Percentiles rank a stretch among this genome's conserved stretches.
These are phyloP conservation scores for Wickerhamomyces mucosus DNA, from an alignment of 805 yeast genomes.

Conservation along the genomic window DNA sequence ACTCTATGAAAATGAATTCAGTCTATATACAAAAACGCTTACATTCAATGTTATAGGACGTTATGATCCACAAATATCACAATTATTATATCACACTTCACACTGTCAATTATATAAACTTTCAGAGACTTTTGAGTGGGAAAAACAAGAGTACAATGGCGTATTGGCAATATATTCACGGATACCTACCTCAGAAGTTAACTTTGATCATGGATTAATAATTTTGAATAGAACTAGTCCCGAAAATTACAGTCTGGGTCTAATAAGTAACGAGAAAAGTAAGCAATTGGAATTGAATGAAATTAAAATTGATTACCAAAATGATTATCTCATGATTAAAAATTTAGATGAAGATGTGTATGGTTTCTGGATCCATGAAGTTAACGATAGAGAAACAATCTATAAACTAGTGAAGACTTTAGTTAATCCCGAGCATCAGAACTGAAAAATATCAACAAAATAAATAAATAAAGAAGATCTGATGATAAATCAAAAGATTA, in stretches of 20 bases:
- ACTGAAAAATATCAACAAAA: too few species aligned
- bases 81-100: conserved; percentile 57
- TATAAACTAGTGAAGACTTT: conserved; percentile 32
- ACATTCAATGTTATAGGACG: conserved; percentile 71
- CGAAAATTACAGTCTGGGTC: conserved; percentile 63
- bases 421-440: too few species aligned
- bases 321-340: conserved; percentile 60
- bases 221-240: conserved; percentile 61
- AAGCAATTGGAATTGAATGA: conserved; percentile 28
- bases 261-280: conserved; percentile 45
- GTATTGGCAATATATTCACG: conserved; percentile 57
- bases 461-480: too few species aligned
- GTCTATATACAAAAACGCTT: conserved; percentile 56
- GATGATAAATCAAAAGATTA: too few species aligned
- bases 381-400: conserved; percentile 52
- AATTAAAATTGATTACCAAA: conserved; percentile 60
- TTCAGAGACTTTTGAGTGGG: conserved; percentile 51
- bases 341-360: conserved; percentile 60
- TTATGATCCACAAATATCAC: conserved; percentile 65
- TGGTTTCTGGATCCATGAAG: conserved; percentile 73
- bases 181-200: conserved; percentile 24
- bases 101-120: conserved; percentile 66
- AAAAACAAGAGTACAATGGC: conserved; percentile 61
- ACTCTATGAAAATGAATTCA: conserved; percentile 17
- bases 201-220: conserved; percentile 58